These are phyloP conservation scores for Isabelozyma gotoi DNA, from an alignment of 805 yeast species.

Conservation along the genomic window DNA sequence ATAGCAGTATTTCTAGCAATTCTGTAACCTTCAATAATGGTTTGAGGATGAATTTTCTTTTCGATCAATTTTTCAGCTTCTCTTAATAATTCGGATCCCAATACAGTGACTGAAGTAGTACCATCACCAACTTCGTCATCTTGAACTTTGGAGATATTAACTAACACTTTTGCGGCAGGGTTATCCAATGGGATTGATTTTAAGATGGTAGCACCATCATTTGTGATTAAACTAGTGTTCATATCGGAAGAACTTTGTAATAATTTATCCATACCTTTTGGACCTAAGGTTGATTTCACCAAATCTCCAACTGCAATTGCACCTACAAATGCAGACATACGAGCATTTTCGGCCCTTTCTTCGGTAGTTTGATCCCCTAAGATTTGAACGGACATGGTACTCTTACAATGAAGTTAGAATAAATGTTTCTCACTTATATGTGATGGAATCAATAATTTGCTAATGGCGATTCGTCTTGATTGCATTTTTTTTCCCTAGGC, in stretches of 20 bases:
- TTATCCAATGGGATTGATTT: slow-evolving; percentile 93
- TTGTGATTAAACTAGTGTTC: slow-evolving; percentile 79
- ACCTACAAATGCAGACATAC: slow-evolving; percentile 95
- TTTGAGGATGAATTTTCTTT: slow-evolving; percentile 94
- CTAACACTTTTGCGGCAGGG: slow-evolving; percentile 95
- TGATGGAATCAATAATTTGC: neutral
- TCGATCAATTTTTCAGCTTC: slow-evolving; percentile 94
- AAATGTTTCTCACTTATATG: neutral
- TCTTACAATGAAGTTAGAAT: neutral
- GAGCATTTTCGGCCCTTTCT: slow-evolving; percentile 97
- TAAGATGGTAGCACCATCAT: slow-evolving; percentile 97
- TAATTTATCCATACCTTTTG: slow-evolving; percentile 98
- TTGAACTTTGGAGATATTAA: slow-evolving; percentile 92
- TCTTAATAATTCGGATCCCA: slow-evolving; percentile 86
- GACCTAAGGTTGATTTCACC: slow-evolving; percentile 92
- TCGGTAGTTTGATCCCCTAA: slow-evolving; percentile 97
- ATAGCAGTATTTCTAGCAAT: slow-evolving; percentile 86
- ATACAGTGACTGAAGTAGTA: slow-evolving; percentile 90
- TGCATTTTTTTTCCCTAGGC: neutral
- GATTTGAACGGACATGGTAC: slow-evolving; percentile 76
- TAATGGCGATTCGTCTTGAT: neutral
- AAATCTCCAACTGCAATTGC: slow-evolving; percentile 99
- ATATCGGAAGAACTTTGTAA: slow-evolving; percentile 78
- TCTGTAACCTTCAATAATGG: slow-evolving; percentile 93
- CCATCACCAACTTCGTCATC: slow-evolving; percentile 99